These are phyloP conservation scores for Spergularia azorica DNA, from an alignment of 179 eudicot species.

Conservation along the genomic window DNA sequence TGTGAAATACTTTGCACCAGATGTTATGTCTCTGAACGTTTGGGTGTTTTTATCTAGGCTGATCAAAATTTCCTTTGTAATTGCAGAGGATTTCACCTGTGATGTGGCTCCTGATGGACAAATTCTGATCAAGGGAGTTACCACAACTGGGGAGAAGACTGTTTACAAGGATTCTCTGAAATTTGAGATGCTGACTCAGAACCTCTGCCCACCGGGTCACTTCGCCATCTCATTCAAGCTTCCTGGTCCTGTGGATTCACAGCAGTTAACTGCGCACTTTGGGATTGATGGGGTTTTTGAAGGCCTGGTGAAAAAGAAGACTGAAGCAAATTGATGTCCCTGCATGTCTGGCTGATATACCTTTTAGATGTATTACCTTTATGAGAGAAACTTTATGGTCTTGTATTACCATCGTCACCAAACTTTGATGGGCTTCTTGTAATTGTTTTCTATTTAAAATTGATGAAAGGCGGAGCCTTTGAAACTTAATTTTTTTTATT, in stretches of 20 bases:
- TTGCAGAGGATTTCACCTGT: conserved; percentile 79
- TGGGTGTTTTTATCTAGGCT: conserved; percentile 9
- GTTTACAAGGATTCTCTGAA: conserved; percentile 47
- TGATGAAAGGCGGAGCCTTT: neutral
- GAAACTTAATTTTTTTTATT: too few species aligned
- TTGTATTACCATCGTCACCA: too few species aligned
- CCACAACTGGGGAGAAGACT: conserved; percentile 70
- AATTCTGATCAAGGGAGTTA: conserved; percentile 67
- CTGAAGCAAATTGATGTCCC: conserved; percentile 1
- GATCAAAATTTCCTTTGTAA: neutral
- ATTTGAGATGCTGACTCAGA: conserved; percentile 80
- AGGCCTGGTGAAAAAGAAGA: conserved; percentile 61
- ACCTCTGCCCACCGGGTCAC: conserved; percentile 81
- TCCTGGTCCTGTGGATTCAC: conserved; percentile 91
- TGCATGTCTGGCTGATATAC: conserved; percentile 3
- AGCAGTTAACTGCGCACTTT: conserved; percentile 57
- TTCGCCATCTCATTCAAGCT: conserved; percentile 76
- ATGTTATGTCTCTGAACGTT: neutral
- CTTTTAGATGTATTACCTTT: neutral
- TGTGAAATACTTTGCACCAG: neutral
- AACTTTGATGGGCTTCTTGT: neutral
- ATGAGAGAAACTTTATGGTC: too few species aligned
- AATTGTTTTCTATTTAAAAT: neutral
- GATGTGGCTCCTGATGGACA: conserved; percentile 70
- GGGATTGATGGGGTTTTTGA: conserved; percentile 86